Evolutionary conservation across 2,329 filamentous ascomycete species (phyloP).

Genomic region (Fusarium dimerum): DNA sequence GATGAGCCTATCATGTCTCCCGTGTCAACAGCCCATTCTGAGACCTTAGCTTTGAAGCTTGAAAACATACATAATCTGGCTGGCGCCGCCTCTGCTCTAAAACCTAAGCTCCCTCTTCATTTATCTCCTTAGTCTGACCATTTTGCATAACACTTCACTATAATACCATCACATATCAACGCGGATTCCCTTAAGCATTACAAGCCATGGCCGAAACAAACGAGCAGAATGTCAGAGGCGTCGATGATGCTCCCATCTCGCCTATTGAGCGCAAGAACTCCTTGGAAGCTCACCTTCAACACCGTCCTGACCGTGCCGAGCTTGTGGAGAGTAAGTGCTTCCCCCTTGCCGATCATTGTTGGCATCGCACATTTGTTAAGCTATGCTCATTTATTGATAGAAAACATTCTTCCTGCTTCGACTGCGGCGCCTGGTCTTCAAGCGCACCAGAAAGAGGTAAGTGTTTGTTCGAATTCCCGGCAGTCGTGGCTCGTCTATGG

Average conservation of each 20-base stretch:
- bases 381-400: slow-evolving; percentile 41
- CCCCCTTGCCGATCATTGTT: background rate
- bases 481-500: background rate
- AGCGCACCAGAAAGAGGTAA: slow-evolving; percentile 74
- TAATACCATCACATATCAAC: slow-evolving; percentile 1
- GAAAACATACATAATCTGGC: slow-evolving; percentile 25
- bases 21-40: slow-evolving; percentile 30
- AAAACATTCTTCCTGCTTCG: slow-evolving; percentile 83
- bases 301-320: slow-evolving; percentile 73
- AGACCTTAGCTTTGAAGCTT: slow-evolving; percentile 21
- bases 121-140: slow-evolving; percentile 7
- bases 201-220: slow-evolving; percentile 32
- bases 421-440: slow-evolving; percentile 76
- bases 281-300: slow-evolving; percentile 70
- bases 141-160: slow-evolving; percentile 5
- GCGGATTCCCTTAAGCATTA: background rate
- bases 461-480: slow-evolving; percentile 10
- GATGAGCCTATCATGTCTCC: slow-evolving; percentile 24
- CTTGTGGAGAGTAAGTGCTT: slow-evolving; percentile 70
- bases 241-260: slow-evolving; percentile 57
- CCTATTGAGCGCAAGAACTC: slow-evolving; percentile 64
- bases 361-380: background rate
- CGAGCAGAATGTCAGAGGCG: slow-evolving; percentile 24
- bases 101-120: slow-evolving; percentile 9
- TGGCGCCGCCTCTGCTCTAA: slow-evolving; percentile 6